Evolutionary conservation across 23 red algal species (phyloP).

Genomic region (Cyanidioschyzon merolae): DNA sequence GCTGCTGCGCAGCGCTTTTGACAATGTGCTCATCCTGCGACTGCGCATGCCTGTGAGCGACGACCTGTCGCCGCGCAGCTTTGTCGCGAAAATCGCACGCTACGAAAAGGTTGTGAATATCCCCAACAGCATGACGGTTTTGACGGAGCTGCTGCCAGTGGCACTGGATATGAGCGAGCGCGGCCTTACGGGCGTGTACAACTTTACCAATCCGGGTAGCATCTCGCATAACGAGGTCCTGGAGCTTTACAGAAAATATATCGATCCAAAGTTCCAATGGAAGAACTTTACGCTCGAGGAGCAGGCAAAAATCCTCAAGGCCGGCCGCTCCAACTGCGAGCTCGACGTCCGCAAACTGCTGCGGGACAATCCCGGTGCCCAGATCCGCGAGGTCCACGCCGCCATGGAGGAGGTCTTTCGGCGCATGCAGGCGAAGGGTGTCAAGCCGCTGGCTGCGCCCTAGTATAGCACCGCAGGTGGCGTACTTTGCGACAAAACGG

Average conservation of each 20-base stretch:
- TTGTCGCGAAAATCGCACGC: not conserved
- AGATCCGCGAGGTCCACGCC: constrained; percentile 5
- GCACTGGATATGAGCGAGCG: constrained; percentile 7
- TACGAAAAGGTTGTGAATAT: constrained; percentile 10
- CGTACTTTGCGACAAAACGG: not conserved
- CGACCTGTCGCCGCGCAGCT: constrained; percentile 14
- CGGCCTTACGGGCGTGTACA: constrained; percentile 10
- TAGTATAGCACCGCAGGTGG: not conserved
- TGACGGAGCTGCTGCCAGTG: constrained; percentile 18
- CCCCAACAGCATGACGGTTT: constrained; percentile 15
- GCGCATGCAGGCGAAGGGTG: not conserved
- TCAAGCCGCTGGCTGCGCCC: not conserved
- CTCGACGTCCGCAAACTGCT: constrained; percentile 14
- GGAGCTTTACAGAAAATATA: constrained; percentile 19
- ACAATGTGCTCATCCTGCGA: constrained; percentile 21
- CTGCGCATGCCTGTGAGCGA: constrained; percentile 17
- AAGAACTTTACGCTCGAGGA: constrained; percentile 26
- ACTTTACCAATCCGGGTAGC: constrained; percentile 17
- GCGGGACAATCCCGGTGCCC: constrained; percentile 12
- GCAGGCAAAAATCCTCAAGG: constrained; percentile 28
- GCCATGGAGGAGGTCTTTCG: constrained; percentile 19
- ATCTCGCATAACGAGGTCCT: constrained; percentile 21
- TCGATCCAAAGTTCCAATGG: constrained; percentile 18
- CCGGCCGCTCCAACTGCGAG: constrained; percentile 24
- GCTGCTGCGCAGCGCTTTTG: constrained; percentile 2